Conservation (phyloP, 768 basidiomycete species). For the Neoboletus magnificus region DNA sequence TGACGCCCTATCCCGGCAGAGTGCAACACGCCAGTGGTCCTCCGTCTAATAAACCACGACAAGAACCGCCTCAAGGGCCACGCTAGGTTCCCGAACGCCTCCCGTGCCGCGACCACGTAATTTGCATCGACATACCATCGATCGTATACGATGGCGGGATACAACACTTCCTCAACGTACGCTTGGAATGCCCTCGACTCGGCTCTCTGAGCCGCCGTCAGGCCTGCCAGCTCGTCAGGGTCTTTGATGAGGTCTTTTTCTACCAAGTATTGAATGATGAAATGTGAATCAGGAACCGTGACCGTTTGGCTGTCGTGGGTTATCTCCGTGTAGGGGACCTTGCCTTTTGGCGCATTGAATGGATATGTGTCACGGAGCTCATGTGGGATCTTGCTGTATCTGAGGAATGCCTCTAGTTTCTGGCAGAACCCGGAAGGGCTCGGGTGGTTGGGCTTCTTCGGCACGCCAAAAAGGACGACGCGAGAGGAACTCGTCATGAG, state of each 20-base stretch:
- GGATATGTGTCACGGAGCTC: slow-evolving; percentile 26
- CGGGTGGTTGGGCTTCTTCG: slow-evolving; percentile 19
- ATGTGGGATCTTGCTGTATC: slow-evolving; percentile 25
- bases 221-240: slow-evolving; percentile 24
- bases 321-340: slow-evolving; percentile 33
- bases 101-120: slow-evolving; percentile 10
- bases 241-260: slow-evolving; percentile 24
- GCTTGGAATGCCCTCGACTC: slow-evolving; percentile 36
- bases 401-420: slow-evolving; percentile 33
- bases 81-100: slow-evolving; percentile 11
- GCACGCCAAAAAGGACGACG: slow-evolving; percentile 27
- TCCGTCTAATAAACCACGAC: slow-evolving; percentile 23
- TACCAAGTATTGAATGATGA: slow-evolving; percentile 32
- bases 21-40: slow-evolving; percentile 14
- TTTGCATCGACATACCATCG: slow-evolving; percentile 32
- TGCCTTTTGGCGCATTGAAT: slow-evolving; percentile 31
- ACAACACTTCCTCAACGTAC: slow-evolving; percentile 31
- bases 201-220: slow-evolving; percentile 27
- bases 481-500: slow-evolving; percentile 15
- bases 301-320: slow-evolving; percentile 18
- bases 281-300: slow-evolving; percentile 31
- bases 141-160: slow-evolving; percentile 27
- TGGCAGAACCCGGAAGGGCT: slow-evolving; percentile 34
- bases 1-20: slow-evolving; percentile 30
- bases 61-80: slow-evolving; percentile 25